Evolutionary conservation across 2,329 filamentous ascomycete genomes (phyloP).

Genomic region (Botrytis aclada): DNA sequence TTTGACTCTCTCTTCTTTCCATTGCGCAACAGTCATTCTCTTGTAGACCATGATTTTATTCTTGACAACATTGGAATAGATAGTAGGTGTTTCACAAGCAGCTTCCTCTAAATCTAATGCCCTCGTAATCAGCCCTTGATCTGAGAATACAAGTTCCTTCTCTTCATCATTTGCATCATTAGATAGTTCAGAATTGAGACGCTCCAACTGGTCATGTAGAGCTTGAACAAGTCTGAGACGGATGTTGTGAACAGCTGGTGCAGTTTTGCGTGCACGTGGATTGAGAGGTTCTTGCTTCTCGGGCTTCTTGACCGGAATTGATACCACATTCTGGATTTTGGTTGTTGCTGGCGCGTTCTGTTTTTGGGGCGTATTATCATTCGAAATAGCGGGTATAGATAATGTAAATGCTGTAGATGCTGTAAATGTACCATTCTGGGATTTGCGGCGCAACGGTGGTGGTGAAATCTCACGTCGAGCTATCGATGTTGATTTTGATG

Average conservation of each 20-base stretch:
- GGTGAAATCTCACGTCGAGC: conserved; percentile 31
- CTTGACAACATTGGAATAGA: conserved; percentile 84
- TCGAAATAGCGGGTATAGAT: conserved; percentile 10
- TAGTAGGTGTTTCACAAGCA: conserved; percentile 62
- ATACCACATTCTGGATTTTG: not conserved
- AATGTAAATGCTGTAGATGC: conserved; percentile 13
- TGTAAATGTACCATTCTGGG: conserved; percentile 16
- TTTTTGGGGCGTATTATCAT: not conserved
- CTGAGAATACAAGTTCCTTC: conserved; percentile 55
- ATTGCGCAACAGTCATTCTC: conserved; percentile 69
- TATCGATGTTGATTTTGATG: conserved; percentile 17
- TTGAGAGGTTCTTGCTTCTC: conserved; percentile 56
- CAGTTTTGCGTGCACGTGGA: conserved; percentile 59
- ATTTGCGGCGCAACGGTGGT: conserved; percentile 32
- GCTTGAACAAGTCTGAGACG: conserved; percentile 58
- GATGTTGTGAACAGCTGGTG: conserved; percentile 56
- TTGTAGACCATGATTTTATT: conserved; percentile 73
- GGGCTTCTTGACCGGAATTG: conserved; percentile 24
- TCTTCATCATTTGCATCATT: conserved; percentile 51
- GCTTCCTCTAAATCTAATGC: conserved; percentile 77
- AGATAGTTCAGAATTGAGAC: conserved; percentile 62
- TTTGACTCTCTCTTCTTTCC: conserved; percentile 59
- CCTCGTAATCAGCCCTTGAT: conserved; percentile 65
- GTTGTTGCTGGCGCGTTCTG: not conserved
- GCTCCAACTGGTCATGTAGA: conserved; percentile 62